Percentiles rank a stretch among this genome's conserved stretches.
Evolutionary conservation across 2,329 filamentous ascomycete genomes (phyloP).

Genomic region (Diaporthe eres): DNA sequence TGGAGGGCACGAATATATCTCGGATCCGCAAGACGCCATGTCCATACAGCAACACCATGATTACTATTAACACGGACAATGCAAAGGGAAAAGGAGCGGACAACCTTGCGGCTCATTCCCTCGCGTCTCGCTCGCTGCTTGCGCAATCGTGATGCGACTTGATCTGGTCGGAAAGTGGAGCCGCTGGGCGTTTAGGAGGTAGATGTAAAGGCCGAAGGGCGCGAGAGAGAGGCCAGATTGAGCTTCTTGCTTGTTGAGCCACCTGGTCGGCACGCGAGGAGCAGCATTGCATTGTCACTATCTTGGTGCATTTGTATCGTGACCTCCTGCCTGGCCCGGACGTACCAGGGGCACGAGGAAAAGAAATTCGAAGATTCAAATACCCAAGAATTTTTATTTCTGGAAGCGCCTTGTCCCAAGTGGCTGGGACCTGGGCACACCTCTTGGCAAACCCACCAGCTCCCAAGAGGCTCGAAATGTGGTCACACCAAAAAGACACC

Average conservation of each 20-base stretch:
- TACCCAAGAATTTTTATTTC: conserved; percentile 4
- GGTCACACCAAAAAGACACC: conserved; percentile 5
- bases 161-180: conserved; percentile 26
- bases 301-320: conserved; percentile 21
- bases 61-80: neutral
- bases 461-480: neutral
- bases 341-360: neutral
- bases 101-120: conserved; percentile 4
- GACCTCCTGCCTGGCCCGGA: neutral
- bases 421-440: conserved; percentile 26
- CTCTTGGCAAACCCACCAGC: conserved; percentile 27
- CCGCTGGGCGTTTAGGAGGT: neutral
- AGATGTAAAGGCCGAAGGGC: conserved; percentile 33
- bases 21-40: conserved; percentile 18
- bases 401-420: conserved; percentile 29
- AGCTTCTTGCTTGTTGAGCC: conserved; percentile 1
- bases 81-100: neutral
- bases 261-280: conserved; percentile 29
- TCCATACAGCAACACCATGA: neutral
- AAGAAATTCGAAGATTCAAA: neutral
- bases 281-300: conserved; percentile 11
- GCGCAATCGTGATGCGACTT: conserved; percentile 34
- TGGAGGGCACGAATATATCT: conserved; percentile 25
- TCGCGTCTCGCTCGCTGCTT: conserved; percentile 34
- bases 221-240: conserved; percentile 21